A percentile compares a stretch with the other conserved stretches of the same genome.
These are phyloP conservation scores for Pseudogymnoascus sp. DNA, from an alignment of 2,329 filamentous ascomycete species.

Conservation along the genomic window DNA sequence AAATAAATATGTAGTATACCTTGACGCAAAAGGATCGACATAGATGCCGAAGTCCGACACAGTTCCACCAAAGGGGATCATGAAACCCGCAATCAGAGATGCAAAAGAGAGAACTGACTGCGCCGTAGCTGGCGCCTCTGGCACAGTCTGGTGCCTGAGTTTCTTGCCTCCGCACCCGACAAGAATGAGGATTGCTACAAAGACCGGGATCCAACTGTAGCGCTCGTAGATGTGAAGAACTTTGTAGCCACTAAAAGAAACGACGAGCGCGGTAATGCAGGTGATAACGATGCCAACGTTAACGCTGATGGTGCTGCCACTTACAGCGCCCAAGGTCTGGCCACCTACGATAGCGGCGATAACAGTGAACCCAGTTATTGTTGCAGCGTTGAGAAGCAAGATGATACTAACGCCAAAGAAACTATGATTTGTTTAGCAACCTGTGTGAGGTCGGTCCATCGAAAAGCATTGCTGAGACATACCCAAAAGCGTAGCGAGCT, in stretches of 20 bases:
- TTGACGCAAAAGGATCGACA: slow-evolving; percentile 45
- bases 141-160: slow-evolving; percentile 38
- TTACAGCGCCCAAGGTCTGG: slow-evolving; percentile 47
- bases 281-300: slow-evolving; percentile 54
- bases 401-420: slow-evolving; percentile 50
- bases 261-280: slow-evolving; percentile 44
- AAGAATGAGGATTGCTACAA: slow-evolving; percentile 46
- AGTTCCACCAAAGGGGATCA: slow-evolving; percentile 52
- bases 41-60: slow-evolving; percentile 55
- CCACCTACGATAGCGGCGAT: slow-evolving; percentile 54
- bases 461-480: neutral
- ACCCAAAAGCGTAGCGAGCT: slow-evolving; percentile 54
- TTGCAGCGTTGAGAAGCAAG: slow-evolving; percentile 53
- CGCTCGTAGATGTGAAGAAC: slow-evolving; percentile 49
- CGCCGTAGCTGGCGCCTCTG: slow-evolving; percentile 34
- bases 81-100: slow-evolving; percentile 53
- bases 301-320: slow-evolving; percentile 38
- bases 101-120: slow-evolving; percentile 45
- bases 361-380: slow-evolving; percentile 53
- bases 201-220: slow-evolving; percentile 47
- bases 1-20: slow-evolving; percentile 25
- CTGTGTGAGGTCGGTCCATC: slow-evolving; percentile 12
- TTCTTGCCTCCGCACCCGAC: slow-evolving; percentile 43
- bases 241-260: slow-evolving; percentile 53
- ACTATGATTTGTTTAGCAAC: slow-evolving; percentile 23